Base-by-base conservation (phyloP, 139 green algal genomes). In the Micractinium conductrix region DNA sequence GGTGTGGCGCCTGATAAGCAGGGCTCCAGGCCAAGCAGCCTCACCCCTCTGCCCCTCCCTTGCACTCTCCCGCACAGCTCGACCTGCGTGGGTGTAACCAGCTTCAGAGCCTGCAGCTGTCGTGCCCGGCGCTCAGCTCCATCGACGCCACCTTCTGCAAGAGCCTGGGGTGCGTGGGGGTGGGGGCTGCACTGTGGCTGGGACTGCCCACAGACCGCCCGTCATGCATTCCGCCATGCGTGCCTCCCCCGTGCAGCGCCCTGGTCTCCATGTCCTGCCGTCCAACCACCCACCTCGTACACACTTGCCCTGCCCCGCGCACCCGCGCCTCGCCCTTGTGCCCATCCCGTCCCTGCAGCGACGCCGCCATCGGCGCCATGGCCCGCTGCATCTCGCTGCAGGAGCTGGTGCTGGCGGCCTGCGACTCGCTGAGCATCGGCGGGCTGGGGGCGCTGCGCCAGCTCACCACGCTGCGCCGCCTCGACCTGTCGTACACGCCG, bases 131-230 rank as follows among this genome's bases (percentile, higher is more conserved):
- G 28, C 84, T 91, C 67, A 35, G 42, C 24, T 30, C 5, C 4
- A 43, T 94, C 48, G 91, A 94, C 58, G 89, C 91, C 40, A 93
- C 84, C 35, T 94, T 94, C 85, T 94, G 91, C 89, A 68, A 62
- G 22, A 82, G 65, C 10, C 65, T 94, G 6, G 40, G 74, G 74
- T 50, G 33, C 2, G 72, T 12, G 2, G 2, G 44, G 2, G 44
- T 45, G 6, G 67, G 35, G 67, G 2, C n/a, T n/a, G n/a, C n/a
- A n/a, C n/a, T n/a, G n/a, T n/a, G n/a, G n/a, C n/a, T n/a, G n/a
- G n/a, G n/a, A n/a, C n/a, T n/a, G n/a, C n/a, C n/a, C n/a, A n/a
- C n/a, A n/a, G n/a, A n/a, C n/a, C n/a, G n/a, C n/a, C n/a, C n/a
- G n/a, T n/a, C n/a, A n/a, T n/a, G n/a, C n/a, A n/a, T n/a, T n/a